Base-by-base conservation (phyloP, 2,329 filamentous ascomycete genomes). In the Zasmidium angulare region DNA sequence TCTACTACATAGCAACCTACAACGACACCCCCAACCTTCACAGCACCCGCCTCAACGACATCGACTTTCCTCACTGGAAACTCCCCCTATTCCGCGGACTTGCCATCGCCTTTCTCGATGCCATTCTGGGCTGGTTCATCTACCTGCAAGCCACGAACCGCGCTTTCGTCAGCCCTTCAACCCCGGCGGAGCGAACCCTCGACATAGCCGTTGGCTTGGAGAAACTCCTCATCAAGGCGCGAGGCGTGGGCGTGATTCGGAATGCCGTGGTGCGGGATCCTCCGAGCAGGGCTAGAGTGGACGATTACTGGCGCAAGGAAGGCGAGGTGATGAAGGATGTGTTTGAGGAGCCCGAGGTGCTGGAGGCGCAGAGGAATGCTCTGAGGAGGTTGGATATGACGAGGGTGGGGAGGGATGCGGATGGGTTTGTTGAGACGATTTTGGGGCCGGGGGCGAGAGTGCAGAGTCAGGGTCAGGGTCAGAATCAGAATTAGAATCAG, bases 241-340 rank as follows among this genome's bases (percentile, higher is more conserved):
- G 84, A 66, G 90, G 89, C 0, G 77, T 90, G 40, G 89, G 86
- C 7, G 86, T 96, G 58, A 78, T 96, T 49, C 85, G 89, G 72
- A 97, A 97, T 77, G 90, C 91, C 2, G 83, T 90, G 17, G 80
- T 89, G 58, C 79, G 93, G 56, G 90, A 97, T 75, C 82, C 85
- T 63, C 83, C 83, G 47, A 77, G 97, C 73, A 85, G 92, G 60
- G 80, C 76, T 1, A 82, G 83, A 59, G 83, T 84, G 52, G 84
- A 88, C 66, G 82, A 80, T 17, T 97, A 97, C 76, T 98, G 93
- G 93, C 78, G 81, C 10, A 87, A 88, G 48, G 91, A 97, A 77
- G 88, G 86, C 6, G 79, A 83, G 53, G 74, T 91, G 26, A 91
- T 89, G 83, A 79, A 83, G 36, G 86, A 89, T 69, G 86, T 90